Percentiles rank a stretch among this genome's conserved stretches.
Conservation (phyloP, 2,329 filamentous ascomycete species). For the Mycosphaerella sp. region DNA sequence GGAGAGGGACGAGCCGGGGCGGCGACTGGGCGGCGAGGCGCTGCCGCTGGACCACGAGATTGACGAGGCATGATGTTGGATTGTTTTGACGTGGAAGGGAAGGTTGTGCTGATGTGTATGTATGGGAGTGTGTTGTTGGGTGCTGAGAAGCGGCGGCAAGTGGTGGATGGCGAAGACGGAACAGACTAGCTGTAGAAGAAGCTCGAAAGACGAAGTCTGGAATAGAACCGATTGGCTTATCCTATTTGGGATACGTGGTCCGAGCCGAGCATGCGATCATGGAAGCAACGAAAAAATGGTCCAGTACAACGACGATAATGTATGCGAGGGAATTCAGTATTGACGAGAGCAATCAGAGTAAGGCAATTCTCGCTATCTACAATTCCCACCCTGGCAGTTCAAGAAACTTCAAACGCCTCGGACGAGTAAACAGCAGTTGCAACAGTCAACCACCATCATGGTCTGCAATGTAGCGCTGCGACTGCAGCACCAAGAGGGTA, state of each 20-base stretch:
- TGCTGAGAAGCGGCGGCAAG: slow-evolving; percentile 1
- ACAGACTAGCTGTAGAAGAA: slow-evolving; percentile 7
- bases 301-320: not conserved
- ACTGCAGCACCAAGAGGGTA: not conserved
- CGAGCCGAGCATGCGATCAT: no score
- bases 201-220: slow-evolving; percentile 4
- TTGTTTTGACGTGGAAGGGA: slow-evolving; percentile 1
- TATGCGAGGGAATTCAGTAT: not conserved
- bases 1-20: slow-evolving; percentile 51
- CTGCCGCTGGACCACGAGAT: slow-evolving; percentile 41
- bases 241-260: no score
- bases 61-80: slow-evolving; percentile 43
- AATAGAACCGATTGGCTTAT: no score
- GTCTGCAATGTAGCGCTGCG: no score
- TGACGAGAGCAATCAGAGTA: not conserved
- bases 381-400: not conserved
- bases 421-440: not conserved
- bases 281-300: not conserved
- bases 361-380: slow-evolving; percentile 3
- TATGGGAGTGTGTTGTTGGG: not conserved
- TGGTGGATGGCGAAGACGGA: slow-evolving; percentile 13
- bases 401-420: not conserved
- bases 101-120: not conserved
- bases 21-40: slow-evolving; percentile 42
- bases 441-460: not conserved